These are phyloP conservation scores for Pneumocystis carinii DNA, from an alignment of 1,139 yeast genomes.

Conservation along the genomic window DNA sequence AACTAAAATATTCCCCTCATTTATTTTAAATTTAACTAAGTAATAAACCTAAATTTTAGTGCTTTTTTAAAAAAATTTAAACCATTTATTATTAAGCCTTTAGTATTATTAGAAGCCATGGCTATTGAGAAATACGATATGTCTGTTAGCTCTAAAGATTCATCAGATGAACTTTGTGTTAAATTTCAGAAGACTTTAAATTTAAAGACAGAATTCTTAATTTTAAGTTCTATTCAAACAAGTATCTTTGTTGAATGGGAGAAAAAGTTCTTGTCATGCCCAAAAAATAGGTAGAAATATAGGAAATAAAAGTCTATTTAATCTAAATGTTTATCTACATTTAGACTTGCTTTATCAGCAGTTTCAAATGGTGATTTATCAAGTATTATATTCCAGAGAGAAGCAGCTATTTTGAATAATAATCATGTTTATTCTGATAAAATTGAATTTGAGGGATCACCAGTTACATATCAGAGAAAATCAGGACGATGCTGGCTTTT, in stretches of 20 bases:
- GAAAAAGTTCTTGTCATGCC: background rate
- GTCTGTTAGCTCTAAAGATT: background rate
- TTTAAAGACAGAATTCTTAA: background rate
- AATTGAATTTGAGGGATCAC: constrained; percentile 51
- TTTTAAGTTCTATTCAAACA: background rate
- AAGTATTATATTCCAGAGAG: background rate
- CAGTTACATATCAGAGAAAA: constrained; percentile 55
- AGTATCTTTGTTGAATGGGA: background rate
- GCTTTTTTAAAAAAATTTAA: background rate
- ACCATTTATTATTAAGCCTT: background rate
- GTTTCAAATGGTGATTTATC: background rate
- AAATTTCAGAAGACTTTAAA: background rate
- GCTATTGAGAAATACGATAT: background rate
- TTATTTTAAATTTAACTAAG: no score
- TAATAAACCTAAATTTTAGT: no score
- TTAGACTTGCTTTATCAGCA: constrained; percentile 1
- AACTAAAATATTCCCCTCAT: no score
- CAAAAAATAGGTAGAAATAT: background rate
- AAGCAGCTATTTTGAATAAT: background rate
- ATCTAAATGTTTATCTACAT: background rate
- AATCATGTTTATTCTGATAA: constrained; percentile 39
- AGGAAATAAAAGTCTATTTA: background rate
- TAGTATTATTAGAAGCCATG: background rate
- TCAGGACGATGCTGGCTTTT: constrained; percentile 83
- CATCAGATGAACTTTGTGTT: background rate